A percentile compares a stretch with the other conserved stretches of the same genome.
Conservation (phyloP, 2,329 filamentous ascomycete species). For the Pseudogymnoascus sp. region DNA sequence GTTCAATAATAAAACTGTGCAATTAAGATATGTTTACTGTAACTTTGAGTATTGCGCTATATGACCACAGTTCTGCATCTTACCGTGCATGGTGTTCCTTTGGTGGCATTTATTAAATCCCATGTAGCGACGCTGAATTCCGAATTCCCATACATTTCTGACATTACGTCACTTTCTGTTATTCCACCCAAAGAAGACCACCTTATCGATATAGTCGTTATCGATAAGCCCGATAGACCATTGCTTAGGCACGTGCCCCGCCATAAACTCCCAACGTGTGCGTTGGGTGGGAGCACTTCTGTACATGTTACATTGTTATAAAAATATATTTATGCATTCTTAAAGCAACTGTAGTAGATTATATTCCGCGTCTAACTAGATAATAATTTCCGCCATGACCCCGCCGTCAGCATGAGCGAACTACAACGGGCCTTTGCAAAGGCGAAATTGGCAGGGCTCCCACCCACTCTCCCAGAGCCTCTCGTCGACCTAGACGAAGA, state of each 20-base stretch:
- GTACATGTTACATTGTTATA: neutral
- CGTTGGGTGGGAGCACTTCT: neutral
- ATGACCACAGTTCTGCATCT: neutral
- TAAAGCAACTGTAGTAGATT: neutral
- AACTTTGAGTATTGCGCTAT: neutral
- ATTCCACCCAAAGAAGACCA: neutral
- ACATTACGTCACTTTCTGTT: neutral
- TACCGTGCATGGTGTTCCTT: neutral
- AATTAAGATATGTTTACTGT: neutral
- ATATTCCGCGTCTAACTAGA: neutral
- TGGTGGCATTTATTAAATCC: neutral
- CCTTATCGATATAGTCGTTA: neutral
- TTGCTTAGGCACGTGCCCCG: slow-evolving; percentile 1
- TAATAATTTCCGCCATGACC: slow-evolving; percentile 5
- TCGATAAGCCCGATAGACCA: neutral
- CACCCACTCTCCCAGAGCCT: slow-evolving; percentile 44
- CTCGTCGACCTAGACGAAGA: slow-evolving; percentile 47
- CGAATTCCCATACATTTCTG: neutral
- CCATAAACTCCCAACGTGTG: neutral
- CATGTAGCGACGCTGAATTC: neutral
- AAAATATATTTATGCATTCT: neutral
- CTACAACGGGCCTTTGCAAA: slow-evolving; percentile 72
- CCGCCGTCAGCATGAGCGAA: slow-evolving; percentile 57
- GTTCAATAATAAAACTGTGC: neutral
- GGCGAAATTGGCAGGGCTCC: slow-evolving; percentile 56